These are phyloP conservation scores for Fusarium sp. DNA, from an alignment of 2,329 filamentous ascomycete genomes.

Conservation along the genomic window DNA sequence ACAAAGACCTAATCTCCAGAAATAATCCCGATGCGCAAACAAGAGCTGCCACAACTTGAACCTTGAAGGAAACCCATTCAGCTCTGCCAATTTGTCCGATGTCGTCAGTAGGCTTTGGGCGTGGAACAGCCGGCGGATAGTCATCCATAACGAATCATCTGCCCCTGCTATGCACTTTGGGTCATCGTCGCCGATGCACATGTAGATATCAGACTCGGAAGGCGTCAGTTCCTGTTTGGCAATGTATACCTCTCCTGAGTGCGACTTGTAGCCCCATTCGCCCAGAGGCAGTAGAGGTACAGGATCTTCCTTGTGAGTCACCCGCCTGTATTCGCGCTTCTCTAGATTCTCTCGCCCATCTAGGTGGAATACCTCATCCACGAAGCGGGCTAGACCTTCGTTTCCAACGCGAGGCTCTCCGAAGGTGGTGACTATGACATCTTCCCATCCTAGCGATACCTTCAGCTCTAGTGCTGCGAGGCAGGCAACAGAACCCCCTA, in stretches of 20 bases:
- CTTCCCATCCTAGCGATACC: conserved; percentile 76
- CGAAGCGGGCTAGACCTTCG: conserved; percentile 63
- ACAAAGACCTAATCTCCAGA: conserved; percentile 92
- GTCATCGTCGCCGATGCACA: conserved; percentile 80
- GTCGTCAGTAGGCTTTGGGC: conserved; percentile 42
- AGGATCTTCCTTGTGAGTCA: conserved; percentile 89
- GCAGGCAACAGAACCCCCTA: conserved; percentile 91
- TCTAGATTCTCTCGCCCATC: conserved; percentile 50
- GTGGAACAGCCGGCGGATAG: conserved; percentile 44
- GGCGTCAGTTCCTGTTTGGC: conserved; percentile 77
- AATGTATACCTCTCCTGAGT: conserved; percentile 91
- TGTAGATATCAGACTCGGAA: conserved; percentile 72
- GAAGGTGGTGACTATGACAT: conserved; percentile 86
- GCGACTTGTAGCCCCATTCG: conserved; percentile 89
- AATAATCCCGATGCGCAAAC: conserved; percentile 96
- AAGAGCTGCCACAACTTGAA: conserved; percentile 91
- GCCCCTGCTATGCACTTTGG: conserved; percentile 75
- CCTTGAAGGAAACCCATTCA: conserved; percentile 66
- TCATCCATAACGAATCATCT: conserved; percentile 52
- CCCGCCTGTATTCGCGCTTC: conserved; percentile 71
- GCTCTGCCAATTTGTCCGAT: conserved; percentile 33
- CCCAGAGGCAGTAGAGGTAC: conserved; percentile 86
- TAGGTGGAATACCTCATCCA: conserved; percentile 66
- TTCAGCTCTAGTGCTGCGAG: conserved; percentile 87
- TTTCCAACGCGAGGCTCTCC: conserved; percentile 83